Conservation (phyloP, 495 filamentous ascomycete species). For the Aspergillus funiculosus region DNA sequence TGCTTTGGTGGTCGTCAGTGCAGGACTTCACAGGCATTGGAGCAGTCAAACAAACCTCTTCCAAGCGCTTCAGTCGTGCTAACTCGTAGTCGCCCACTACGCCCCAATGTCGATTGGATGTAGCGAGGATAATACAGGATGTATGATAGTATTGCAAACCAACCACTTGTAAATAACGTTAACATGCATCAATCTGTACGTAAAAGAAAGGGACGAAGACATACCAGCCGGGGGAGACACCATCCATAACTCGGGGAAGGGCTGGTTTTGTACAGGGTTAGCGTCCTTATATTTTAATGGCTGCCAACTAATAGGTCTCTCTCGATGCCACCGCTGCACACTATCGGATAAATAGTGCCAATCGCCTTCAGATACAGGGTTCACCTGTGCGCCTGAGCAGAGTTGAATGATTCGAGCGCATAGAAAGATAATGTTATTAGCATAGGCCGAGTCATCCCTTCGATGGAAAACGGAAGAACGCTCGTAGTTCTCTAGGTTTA, state of each 20-base stretch:
- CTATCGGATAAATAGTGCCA: constrained; percentile 25
- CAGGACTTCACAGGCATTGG: not conserved
- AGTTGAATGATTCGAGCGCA: constrained; percentile 35
- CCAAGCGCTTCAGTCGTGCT: constrained; percentile 23
- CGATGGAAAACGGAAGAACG: constrained; percentile 32
- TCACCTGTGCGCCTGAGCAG: constrained; percentile 19
- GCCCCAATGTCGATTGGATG: constrained; percentile 23
- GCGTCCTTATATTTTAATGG: constrained; percentile 31
- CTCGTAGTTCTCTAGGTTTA: constrained; percentile 34
- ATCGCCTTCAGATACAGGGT: constrained; percentile 18
- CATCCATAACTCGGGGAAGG: constrained; percentile 39
- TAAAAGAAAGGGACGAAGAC: constrained; percentile 5
- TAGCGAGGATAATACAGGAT: constrained; percentile 29
- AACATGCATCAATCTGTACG: not conserved
- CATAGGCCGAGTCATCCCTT: constrained; percentile 30
- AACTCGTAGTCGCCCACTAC: constrained; percentile 26
- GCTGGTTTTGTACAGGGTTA: constrained; percentile 20
- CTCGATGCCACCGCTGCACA: constrained; percentile 29
- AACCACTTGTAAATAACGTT: constrained; percentile 21
- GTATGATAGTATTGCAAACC: constrained; percentile 38
- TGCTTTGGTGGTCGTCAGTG: constrained; percentile 5
- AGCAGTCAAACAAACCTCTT: constrained; percentile 23
- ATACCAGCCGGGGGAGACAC: constrained; percentile 35
- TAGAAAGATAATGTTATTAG: constrained; percentile 33
- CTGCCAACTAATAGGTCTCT: constrained; percentile 32